Evolutionary conservation across 1,139 yeast species (phyloP).

Genomic region (Hyphopichia burtonii): DNA sequence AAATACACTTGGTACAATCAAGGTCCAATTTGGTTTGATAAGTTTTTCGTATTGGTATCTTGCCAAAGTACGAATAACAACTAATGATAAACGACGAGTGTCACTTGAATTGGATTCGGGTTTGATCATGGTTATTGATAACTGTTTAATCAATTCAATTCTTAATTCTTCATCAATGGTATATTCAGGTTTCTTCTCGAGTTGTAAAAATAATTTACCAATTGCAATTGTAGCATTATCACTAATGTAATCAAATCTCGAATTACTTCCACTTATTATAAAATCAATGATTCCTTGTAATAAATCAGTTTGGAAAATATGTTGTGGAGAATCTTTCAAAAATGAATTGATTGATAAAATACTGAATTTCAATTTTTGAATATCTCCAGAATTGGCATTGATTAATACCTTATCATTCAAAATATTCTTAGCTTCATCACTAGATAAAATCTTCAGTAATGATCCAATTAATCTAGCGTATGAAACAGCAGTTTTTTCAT

Average conservation of each 20-base stretch:
- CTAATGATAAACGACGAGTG: slow-evolving; percentile 75
- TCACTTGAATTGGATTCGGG: slow-evolving; percentile 72
- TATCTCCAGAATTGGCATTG: slow-evolving; percentile 24
- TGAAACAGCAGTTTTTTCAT: slow-evolving; percentile 63
- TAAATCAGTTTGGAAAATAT: slow-evolving; percentile 53
- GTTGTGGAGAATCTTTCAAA: slow-evolving; percentile 70
- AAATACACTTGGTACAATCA: slow-evolving; percentile 72
- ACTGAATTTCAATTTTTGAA: slow-evolving; percentile 53
- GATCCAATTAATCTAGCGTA: slow-evolving; percentile 81
- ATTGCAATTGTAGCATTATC: slow-evolving; percentile 82
- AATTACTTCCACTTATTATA: slow-evolving; percentile 45
- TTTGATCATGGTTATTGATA: slow-evolving; percentile 48
- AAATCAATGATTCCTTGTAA: slow-evolving; percentile 47
- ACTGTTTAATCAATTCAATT: slow-evolving; percentile 40
- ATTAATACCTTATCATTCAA: slow-evolving; percentile 58
- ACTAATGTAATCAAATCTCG: slow-evolving; percentile 54
- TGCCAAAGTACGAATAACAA: slow-evolving; percentile 72
- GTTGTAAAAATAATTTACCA: slow-evolving; percentile 69
- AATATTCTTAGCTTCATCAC: slow-evolving; percentile 64
- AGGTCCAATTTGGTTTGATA: slow-evolving; percentile 52
- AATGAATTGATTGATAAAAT: slow-evolving; percentile 76
- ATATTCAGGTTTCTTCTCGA: slow-evolving; percentile 17
- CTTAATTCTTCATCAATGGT: slow-evolving; percentile 36
- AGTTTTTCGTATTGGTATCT: slow-evolving; percentile 52
- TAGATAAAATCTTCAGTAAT: slow-evolving; percentile 62